Conservation (phyloP, 805 yeast species). For the Candida incommunis region DNA sequence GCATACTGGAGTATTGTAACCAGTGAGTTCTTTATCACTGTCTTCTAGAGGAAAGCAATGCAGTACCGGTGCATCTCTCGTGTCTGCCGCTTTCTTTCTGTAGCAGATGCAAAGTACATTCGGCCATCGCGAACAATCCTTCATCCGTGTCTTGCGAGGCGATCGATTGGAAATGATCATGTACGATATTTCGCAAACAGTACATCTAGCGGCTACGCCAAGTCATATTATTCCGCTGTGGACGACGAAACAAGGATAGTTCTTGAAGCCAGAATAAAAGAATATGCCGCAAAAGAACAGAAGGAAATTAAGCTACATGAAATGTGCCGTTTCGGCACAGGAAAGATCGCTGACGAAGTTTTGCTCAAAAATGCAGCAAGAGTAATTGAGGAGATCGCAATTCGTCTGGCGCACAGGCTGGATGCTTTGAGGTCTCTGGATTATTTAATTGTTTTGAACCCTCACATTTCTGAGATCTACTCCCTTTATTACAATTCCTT, state of each 20-base stretch:
- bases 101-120: no score
- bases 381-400: slow-evolving; percentile 13
- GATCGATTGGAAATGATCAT: no score
- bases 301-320: slow-evolving; percentile 13
- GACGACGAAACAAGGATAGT: background rate
- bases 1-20: no score
- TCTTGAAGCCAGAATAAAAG: background rate
- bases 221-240: background rate
- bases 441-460: slow-evolving; percentile 73
- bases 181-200: no score
- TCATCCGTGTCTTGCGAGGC: no score
- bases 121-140: no score
- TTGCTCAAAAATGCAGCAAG: slow-evolving; percentile 20
- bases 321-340: slow-evolving; percentile 8
- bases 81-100: no score
- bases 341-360: slow-evolving; percentile 9
- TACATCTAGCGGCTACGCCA: no score
- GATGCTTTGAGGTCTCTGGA: slow-evolving; percentile 62
- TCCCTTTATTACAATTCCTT: slow-evolving; percentile 59
- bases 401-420: slow-evolving; percentile 49
- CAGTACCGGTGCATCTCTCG: no score
- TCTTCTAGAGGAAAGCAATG: no score
- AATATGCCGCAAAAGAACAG: slow-evolving; percentile 3
- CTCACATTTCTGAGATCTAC: slow-evolving; percentile 69
- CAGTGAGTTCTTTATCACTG: no score